A percentile compares a stretch with the other conserved stretches of the same genome.
These are phyloP conservation scores for Naganishia antarctica DNA, from an alignment of 768 basidiomycete species.

Conservation along the genomic window DNA sequence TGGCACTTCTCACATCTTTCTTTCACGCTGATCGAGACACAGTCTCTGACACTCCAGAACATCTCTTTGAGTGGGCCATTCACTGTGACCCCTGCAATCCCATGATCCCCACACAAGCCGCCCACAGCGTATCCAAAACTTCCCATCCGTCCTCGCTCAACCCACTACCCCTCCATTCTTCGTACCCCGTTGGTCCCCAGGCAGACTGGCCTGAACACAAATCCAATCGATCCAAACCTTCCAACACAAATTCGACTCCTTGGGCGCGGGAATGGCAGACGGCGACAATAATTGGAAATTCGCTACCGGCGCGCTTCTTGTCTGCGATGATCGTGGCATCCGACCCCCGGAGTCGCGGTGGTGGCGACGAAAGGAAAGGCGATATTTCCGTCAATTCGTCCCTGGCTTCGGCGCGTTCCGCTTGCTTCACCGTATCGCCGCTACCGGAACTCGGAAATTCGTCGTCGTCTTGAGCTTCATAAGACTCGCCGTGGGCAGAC, in stretches of 20 bases:
- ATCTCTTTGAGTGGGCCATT: too few species aligned
- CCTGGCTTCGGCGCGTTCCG: neutral
- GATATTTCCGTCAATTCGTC: conserved; percentile 9
- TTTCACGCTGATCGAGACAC: conserved; percentile 17
- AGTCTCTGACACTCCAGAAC: neutral
- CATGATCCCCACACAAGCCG: conserved; percentile 47
- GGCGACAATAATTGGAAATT: conserved; percentile 56
- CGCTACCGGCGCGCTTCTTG: conserved; percentile 54
- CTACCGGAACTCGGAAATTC: neutral
- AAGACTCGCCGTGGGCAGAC: conserved; percentile 9
- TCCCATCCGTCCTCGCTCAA: conserved; percentile 43
- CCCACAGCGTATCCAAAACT: conserved; percentile 46
- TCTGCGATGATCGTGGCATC: conserved; percentile 17
- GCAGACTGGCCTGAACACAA: conserved; percentile 54
- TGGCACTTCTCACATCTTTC: neutral
- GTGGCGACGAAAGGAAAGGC: neutral
- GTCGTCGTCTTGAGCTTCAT: neutral
- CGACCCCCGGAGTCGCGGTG: conserved; percentile 1
- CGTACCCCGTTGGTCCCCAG: conserved; percentile 52
- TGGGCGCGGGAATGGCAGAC: conserved; percentile 50
- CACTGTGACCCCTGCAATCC: conserved; percentile 32
- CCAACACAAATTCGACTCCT: conserved; percentile 68
- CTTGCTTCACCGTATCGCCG: conserved; percentile 7
- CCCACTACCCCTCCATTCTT: conserved; percentile 47
- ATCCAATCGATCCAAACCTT: conserved; percentile 71